Evolutionary conservation across 2,329 filamentous ascomycete genomes (phyloP), one percentile per base, ranked within the genome.

Genomic region (Didymella sp.): DNA sequence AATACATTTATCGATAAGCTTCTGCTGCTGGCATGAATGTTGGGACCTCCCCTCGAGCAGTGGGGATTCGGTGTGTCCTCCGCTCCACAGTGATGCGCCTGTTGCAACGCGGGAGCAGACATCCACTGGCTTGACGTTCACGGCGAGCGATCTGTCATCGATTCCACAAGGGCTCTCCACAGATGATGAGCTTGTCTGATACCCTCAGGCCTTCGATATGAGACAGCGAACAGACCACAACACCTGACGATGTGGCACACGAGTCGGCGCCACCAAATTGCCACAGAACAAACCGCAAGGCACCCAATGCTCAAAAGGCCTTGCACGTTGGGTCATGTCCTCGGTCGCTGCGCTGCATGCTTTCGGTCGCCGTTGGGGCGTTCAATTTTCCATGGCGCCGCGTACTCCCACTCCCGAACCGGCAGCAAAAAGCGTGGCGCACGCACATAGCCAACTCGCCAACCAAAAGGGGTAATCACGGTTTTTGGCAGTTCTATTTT

Each of bases 1-100:
- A 27, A 22, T 45, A 45, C 43, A 25, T 52, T 52, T 63, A 62
- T 68, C 59, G 60, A 67, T 66, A 62, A 57, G 55, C 47, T 52
- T 56, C 21, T 41, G 25, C 37, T 49, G 48, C 31, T 40, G 44
- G 43, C 27, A 30, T 38, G 50, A 50, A 52, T 58, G 48, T 58
- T 58, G 58, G 51, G 51, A 49, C 47, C 22, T 47, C 30, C 51
- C 50, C 22, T 48, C 15, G 44, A 31, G 25, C 30, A 19, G 56
- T 56, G 51, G 48, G 33, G 51, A 47, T 42, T 49, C 30, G 28
- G 51, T 44, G 35, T 40, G 44, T 53, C 31, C 24, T 17, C 42
- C 46, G 41, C 56, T 58, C 56, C 56, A 50, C 56, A 58, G 45
- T 50, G 40, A 58, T 58, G 56, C 40, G 31, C 45, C 15, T 41